A percentile compares a stretch with the other conserved stretches of the same genome.
phyloP scores from a whole-genome alignment of 1,139 yeast genomes.

The Zygosaccharomyces pseudobailii region DNA sequence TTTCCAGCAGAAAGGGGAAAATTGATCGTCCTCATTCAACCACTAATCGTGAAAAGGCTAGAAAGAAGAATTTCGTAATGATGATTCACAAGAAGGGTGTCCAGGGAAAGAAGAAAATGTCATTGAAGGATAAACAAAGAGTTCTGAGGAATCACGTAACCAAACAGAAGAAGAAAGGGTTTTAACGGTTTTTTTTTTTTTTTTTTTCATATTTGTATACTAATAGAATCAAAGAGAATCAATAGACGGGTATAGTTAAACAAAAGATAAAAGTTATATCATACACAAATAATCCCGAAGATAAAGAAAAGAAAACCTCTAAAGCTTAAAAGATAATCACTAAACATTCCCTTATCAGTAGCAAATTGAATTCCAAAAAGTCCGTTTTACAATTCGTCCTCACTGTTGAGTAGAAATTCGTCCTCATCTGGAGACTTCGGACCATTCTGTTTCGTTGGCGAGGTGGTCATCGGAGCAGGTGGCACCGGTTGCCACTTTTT shows the following conservation, averaged over 20 bases:
- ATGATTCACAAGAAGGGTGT: conserved; percentile 93
- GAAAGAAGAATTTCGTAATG: conserved; percentile 99
- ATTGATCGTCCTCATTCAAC: conserved; percentile 77
- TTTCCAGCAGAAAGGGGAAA: conserved; percentile 81
- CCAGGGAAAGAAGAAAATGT: conserved; percentile 87
- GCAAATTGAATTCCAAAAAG: background rate
- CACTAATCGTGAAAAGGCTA: conserved; percentile 90
- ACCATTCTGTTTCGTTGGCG: conserved; percentile 26
- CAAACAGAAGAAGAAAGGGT: conserved; percentile 85
- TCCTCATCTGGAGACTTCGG: conserved; percentile 23
- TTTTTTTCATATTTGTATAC: background rate
- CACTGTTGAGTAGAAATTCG: conserved; percentile 31
- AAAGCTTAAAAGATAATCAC: background rate
- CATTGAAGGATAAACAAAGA: conserved; percentile 86
- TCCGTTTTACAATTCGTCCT: conserved; percentile 24
- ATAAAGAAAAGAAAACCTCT: no score
- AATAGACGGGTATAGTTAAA: background rate
- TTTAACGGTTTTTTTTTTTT: conserved; percentile 25
- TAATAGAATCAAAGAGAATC: background rate
- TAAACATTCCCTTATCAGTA: background rate
- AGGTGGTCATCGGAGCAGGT: conserved; percentile 24
- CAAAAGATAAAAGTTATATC: background rate
- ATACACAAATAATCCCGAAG: no score
- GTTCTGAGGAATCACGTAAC: conserved; percentile 78
- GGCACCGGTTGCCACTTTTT: conserved; percentile 28